Evolutionary conservation across 805 yeast genomes (phyloP), one percentile per base, ranked within the genome.

Genomic region (Zygoascus tannicola): DNA sequence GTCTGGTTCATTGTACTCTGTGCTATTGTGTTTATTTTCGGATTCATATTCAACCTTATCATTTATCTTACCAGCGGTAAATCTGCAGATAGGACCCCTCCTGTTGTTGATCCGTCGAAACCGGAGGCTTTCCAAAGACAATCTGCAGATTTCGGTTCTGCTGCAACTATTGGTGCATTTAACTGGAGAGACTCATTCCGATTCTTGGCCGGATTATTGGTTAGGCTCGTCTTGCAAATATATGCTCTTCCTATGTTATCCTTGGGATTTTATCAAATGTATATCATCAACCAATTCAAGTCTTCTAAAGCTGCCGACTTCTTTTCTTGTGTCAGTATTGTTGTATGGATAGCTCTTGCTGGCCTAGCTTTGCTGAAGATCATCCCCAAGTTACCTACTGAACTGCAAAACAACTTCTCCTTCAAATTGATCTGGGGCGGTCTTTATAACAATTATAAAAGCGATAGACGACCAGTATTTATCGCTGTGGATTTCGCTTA

Each of bases 161-260:
- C 32, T 3, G 18, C 33, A 5, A 20, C 23, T 22, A 15, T 15
- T 4, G 10, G 15, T 4, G 14, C 41, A 20, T 7, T 26, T 30
- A 14, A 26, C 14, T 14, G 44, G 36, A 18, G 35, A 32, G 23
- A 43, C 26, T 15, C 58, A 52, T 22, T 34, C 15, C 58, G 54
- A 4, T 49, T 57, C 33, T 37, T 56, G n/a, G 46, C 43, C n/a
- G 66, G 66, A 10, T 43, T 56, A 39, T 26, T 44, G 12, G 44
- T 62, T 21, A 47, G 66, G 22, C 16, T 61, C 15, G 34, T 54
- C 10, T 45, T 56, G 43, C 38, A 43, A 36, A 46, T 48, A 18
- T 58, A 62, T 44, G 48, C 59, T 4, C 43, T 58, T 22, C 66
- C 66, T 5, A 30, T 60, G 8, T 40, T 59, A 30, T 33, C 63